Conservation (phyloP, 2,329 filamentous ascomycete genomes). For the Aureobasidium sp. region DNA sequence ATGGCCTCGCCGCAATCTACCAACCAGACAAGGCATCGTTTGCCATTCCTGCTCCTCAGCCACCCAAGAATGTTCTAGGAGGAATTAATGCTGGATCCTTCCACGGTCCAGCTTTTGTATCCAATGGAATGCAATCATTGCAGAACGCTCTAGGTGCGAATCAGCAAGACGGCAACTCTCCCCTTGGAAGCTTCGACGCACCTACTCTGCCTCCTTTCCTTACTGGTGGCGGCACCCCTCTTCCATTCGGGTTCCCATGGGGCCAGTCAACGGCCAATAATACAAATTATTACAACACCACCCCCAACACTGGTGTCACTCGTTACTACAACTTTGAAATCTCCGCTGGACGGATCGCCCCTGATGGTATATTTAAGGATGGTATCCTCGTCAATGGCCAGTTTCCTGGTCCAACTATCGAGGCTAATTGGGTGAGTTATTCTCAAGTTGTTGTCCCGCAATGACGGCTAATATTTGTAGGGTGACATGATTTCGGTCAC, state of each 20-base stretch:
- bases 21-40: neutral
- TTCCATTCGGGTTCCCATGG: conserved; percentile 21
- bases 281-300: conserved; percentile 22
- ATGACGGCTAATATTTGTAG: neutral
- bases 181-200: conserved; percentile 15
- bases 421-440: conserved; percentile 27
- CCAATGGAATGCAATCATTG: neutral
- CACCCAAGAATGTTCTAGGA: neutral
- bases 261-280: conserved; percentile 20
- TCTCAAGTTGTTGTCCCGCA: too few relatives aligned
- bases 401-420: conserved; percentile 58
- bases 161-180: conserved; percentile 13
- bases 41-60: neutral
- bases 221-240: conserved; percentile 15
- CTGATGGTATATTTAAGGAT: conserved; percentile 24
- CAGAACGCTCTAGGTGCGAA: neutral
- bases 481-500: conserved; percentile 41
- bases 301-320: conserved; percentile 27
- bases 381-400: conserved; percentile 45
- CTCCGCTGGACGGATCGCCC: conserved; percentile 21
- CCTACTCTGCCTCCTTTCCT: conserved; percentile 16
- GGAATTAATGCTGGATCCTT: neutral
- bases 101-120: conserved; percentile 6
- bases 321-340: conserved; percentile 26
- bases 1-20: neutral